phyloP scores from a whole-genome alignment of 2,329 filamentous ascomycete genomes.

The Epichloe scottii region DNA sequence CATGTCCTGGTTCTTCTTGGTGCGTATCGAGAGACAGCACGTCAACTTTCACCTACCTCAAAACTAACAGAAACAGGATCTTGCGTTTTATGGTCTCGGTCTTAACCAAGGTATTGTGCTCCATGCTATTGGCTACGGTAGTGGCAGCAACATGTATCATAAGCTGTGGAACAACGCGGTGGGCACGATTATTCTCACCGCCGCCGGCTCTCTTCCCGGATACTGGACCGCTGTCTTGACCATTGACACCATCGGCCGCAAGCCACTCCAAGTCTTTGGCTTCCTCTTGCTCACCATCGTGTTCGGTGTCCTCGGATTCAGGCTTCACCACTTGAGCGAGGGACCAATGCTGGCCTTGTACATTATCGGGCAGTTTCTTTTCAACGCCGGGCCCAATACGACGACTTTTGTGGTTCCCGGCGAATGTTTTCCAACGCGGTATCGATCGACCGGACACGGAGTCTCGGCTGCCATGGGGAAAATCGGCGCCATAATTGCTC shows the following conservation, averaged over 20 bases:
- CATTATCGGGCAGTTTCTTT: conserved; percentile 52
- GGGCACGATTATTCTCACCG: conserved; percentile 65
- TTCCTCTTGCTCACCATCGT: conserved; percentile 49
- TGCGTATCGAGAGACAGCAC: conserved; percentile 13
- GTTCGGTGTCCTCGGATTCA: conserved; percentile 51
- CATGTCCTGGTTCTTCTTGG: conserved; percentile 69
- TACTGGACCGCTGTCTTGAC: conserved; percentile 67
- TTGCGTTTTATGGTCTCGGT: conserved; percentile 56
- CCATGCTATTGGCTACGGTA: conserved; percentile 57
- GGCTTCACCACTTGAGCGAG: conserved; percentile 35
- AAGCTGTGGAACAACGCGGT: conserved; percentile 60
- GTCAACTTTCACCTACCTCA: background rate
- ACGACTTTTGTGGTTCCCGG: conserved; percentile 54
- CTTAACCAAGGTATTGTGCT: conserved; percentile 67
- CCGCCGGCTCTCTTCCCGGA: conserved; percentile 65
- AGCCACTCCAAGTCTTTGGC: conserved; percentile 57
- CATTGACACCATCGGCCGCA: conserved; percentile 65
- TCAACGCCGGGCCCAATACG: conserved; percentile 54
- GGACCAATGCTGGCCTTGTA: conserved; percentile 46
- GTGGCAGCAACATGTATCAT: conserved; percentile 51
- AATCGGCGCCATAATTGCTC: conserved; percentile 54
- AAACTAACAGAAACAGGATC: conserved; percentile 34
- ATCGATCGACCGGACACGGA: conserved; percentile 50
- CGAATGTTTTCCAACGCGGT: conserved; percentile 52
- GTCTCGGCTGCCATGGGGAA: conserved; percentile 55